Conservation (phyloP, 495 filamentous ascomycete species). For the Lophium mytilinum region DNA sequence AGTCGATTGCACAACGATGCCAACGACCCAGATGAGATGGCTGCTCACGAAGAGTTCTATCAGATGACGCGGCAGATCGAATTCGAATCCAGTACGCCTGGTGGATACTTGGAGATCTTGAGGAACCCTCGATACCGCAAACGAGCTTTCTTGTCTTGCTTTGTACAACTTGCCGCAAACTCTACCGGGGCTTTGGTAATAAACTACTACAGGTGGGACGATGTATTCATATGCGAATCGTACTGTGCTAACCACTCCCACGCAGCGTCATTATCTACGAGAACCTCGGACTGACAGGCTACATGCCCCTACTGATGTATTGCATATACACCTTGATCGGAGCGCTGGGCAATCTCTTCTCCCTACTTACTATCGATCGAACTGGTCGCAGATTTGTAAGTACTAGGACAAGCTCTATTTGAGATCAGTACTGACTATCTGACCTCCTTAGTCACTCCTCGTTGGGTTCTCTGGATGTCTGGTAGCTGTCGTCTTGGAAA, state of each 20-base stretch:
- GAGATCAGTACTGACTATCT: neutral
- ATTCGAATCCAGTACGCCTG: constrained; percentile 19
- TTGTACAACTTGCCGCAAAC: constrained; percentile 23
- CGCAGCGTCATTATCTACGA: constrained; percentile 12
- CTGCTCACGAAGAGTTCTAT: constrained; percentile 25
- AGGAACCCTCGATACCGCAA: constrained; percentile 21
- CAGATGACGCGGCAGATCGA: constrained; percentile 24
- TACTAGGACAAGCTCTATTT: neutral
- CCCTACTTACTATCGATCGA: constrained; percentile 23
- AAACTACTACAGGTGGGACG: constrained; percentile 13
- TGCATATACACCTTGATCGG: constrained; percentile 26
- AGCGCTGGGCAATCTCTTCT: constrained; percentile 24
- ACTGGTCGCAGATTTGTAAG: constrained; percentile 24
- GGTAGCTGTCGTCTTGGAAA: constrained; percentile 23
- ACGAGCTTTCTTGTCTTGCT: constrained; percentile 25
- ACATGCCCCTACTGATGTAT: constrained; percentile 22
- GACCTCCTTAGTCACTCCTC: constrained; percentile 15
- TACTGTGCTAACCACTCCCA: too few species aligned
- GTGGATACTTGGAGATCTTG: constrained; percentile 21
- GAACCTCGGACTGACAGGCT: constrained; percentile 23
- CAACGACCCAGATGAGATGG: constrained; percentile 12
- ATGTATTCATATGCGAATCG: too few species aligned
- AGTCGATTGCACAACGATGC: constrained; percentile 29
- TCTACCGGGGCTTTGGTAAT: constrained; percentile 25
- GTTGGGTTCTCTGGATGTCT: constrained; percentile 23